phyloP scores from a whole-genome alignment of 2,329 filamentous ascomycete genomes.

The Aspergillus quadricinctus region DNA sequence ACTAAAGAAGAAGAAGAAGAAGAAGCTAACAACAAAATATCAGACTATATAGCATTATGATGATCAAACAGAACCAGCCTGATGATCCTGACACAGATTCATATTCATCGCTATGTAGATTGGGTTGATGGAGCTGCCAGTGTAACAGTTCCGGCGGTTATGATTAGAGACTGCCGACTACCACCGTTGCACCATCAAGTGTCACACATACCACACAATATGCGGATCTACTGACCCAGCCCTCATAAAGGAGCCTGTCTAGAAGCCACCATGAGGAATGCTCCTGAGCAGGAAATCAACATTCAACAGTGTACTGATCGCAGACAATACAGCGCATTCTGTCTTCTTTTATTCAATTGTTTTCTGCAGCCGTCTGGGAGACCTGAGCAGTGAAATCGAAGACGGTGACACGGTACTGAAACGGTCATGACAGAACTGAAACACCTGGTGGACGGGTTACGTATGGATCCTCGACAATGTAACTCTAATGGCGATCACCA shows the following conservation, averaged over 20 bases:
- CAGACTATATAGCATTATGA: not conserved
- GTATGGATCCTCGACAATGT: not conserved
- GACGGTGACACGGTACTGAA: not conserved
- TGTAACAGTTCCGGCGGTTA: conserved; percentile 23
- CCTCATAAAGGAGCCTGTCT: not conserved
- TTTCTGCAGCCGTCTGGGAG: not conserved
- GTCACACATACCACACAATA: conserved; percentile 18
- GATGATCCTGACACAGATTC: not conserved
- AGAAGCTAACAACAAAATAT: not conserved
- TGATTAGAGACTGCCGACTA: conserved; percentile 15
- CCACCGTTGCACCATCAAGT: conserved; percentile 28
- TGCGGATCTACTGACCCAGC: conserved; percentile 6
- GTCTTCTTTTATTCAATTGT: not conserved
- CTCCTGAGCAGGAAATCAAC: not conserved
- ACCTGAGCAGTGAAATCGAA: not conserved
- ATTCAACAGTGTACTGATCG: not conserved
- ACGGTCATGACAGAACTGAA: not conserved
- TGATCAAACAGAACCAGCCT: not conserved
- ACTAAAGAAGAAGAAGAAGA: not conserved
- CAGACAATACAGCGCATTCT: not conserved
- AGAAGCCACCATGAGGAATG: conserved; percentile 1
- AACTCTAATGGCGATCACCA: not conserved
- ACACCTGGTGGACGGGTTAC: not conserved
- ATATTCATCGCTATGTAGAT: not conserved
- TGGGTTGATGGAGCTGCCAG: conserved; percentile 2